Evolutionary conservation across 208 protist genomes (phyloP), one percentile per base, ranked within the genome.

Genomic region (Crithidia thermophila): DNA sequence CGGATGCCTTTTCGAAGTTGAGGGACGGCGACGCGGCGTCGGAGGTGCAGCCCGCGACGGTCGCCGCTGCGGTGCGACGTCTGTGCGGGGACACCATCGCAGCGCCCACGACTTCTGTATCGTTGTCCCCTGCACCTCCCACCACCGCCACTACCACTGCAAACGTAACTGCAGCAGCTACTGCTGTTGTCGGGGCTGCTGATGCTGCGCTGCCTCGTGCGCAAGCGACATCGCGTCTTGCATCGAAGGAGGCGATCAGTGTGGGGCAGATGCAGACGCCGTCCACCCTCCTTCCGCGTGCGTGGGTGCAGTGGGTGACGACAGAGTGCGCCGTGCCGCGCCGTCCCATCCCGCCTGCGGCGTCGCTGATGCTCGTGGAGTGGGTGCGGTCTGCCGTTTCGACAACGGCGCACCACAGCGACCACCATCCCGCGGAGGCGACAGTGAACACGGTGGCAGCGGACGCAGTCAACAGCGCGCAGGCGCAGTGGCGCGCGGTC

Each of bases 331-430:
- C 34, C 6, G 42, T 7, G 36, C 68, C 27, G 28, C 52, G 36
- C 34, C 25, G 42, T 39, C 64, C 42, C 2, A 73, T 92, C 36
- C 82, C 86, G 0, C 64, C 62, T 37, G 61, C 45, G 13, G 75
- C 62, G 10, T 87, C 86, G 13, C 68, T 89, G 21, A 46, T 81
- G n/a, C 39, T 92, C 6, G 67, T 92, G 34, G 86, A 87, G 31
- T 74, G 68, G 45, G 66, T 84, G 58, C 88, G 82, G 49, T 31
- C 18, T 43, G 67, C 62, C 21, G 34, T 65, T 40, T 3, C 34
- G 47, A 36, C 20, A n/a, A n/a, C n/a, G n/a, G n/a, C n/a, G n/a
- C n/a, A n/a, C n/a, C n/a, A n/a, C n/a, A n/a, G n/a, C n/a, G n/a
- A n/a, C 25, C 34, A 9, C 39, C 9, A 20, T 51, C 3, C 27